Base-by-base conservation (phyloP, 768 basidiomycete species). In the Leccinum truebloodii region DNA sequence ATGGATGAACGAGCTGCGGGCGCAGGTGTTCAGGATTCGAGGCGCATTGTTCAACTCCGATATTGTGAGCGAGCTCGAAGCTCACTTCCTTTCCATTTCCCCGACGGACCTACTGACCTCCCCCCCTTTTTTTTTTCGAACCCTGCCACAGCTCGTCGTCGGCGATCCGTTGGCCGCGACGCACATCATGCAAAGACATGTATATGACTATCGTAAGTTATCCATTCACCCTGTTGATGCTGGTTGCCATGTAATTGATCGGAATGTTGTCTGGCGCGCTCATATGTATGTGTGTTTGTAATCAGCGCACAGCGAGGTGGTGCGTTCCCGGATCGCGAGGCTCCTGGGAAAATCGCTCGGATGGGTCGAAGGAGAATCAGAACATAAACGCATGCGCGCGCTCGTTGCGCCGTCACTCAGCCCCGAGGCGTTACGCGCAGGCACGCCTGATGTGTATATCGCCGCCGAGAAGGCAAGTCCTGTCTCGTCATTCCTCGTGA, bases 311-410 rank as follows among this genome's bases (percentile, higher is more conserved):
- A 58, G 51, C n/a, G 37, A 35, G 8, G 13, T 60, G 2, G 56
- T 60, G 24, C 56, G 59, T 28, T 52, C 32, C 6, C 56, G 59
- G 6, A 60, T 60, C 4, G 59, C 59, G 30, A 41, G 59, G 26
- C 46, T 60, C 22, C 26, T 58, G 3, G 59, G 59, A 30, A 60
- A 46, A 13, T 60, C 56, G 5, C 55, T 60, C 18, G 59, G 56
- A 10, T 60, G 59, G 59, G 56, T 60, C 18, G 59, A 60, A 34
- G 56, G 59, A 3, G 59, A 60, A 58, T 58, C 57, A 22, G 59
- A 52, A 5, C 56, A 60, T 13, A 60, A 52, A 24, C 59, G 59
- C 8, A 60, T 60, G 56, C 59, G 56, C 13, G 41, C 59, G n/a
- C 59, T 60, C 26, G 51, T 60, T 4, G 56, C 28, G 28, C 28